A percentile compares a stretch with the other conserved stretches of the same genome.
Conservation (phyloP, 495 filamentous ascomycete genomes). For the Podospora conica region DNA sequence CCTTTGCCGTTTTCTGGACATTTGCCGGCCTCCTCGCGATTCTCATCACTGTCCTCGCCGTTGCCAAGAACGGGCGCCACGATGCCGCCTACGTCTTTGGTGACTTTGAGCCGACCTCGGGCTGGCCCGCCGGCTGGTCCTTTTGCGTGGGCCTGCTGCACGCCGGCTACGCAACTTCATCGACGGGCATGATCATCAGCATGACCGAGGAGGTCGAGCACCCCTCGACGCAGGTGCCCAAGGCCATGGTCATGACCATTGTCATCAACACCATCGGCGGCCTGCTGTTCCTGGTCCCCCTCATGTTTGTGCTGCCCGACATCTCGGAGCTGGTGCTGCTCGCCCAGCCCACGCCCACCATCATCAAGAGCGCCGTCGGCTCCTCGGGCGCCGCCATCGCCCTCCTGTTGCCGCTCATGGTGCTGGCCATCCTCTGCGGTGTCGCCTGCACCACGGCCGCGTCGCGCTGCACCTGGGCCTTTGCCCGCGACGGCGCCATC, state of each 20-base stretch:
- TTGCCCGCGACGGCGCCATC: slow-evolving; percentile 52
- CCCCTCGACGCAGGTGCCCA: slow-evolving; percentile 45
- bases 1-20: slow-evolving; percentile 48
- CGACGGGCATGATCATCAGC: slow-evolving; percentile 49
- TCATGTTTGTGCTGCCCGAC: slow-evolving; percentile 45
- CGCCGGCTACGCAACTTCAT: slow-evolving; percentile 46
- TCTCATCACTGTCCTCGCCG: slow-evolving; percentile 36
- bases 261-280: slow-evolving; percentile 45
- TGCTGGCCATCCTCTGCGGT: slow-evolving; percentile 51
- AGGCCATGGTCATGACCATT: slow-evolving; percentile 47
- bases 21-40: slow-evolving; percentile 43
- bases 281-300: slow-evolving; percentile 43
- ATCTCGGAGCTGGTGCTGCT: slow-evolving; percentile 38
- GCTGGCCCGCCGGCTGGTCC: slow-evolving; percentile 45
- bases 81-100: slow-evolving; percentile 36
- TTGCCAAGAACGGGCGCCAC: slow-evolving; percentile 41
- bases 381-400: slow-evolving; percentile 41
- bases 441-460: slow-evolving; percentile 57
- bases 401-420: slow-evolving; percentile 43
- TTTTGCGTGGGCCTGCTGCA: slow-evolving; percentile 45
- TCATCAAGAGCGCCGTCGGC: slow-evolving; percentile 42
- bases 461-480: slow-evolving; percentile 55
- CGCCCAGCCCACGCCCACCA: slow-evolving; percentile 40
- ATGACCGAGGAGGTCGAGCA: slow-evolving; percentile 47
- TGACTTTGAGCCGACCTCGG: slow-evolving; percentile 42